Base-by-base conservation (phyloP, 441 rosid species). In the Eruca vesicaria region DNA sequence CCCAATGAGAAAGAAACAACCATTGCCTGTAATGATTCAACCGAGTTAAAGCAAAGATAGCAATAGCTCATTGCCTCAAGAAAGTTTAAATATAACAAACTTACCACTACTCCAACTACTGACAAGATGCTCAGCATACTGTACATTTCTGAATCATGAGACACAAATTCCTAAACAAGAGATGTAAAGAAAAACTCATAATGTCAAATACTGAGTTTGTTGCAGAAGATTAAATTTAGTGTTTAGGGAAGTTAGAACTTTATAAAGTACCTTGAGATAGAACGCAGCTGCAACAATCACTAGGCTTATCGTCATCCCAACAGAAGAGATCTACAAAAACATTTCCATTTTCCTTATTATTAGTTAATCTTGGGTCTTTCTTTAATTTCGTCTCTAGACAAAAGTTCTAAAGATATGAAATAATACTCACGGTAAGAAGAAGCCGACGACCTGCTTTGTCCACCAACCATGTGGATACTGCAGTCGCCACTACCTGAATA, bases 401-500 rank as follows among this genome's bases (percentile, higher is more conserved):
- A 29, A 32, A 10, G 36, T 52, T 31, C 35, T 16, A 6, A 45
- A 32, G 62, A 68, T 63, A 21, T 56, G 12, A 41, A 55, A 5
- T 18, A 41, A 48, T 56, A 84, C 99, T 84, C 81, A 96, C 98
- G n/a, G 85, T 86, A 65, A 96, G 99, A 11, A 96, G 86, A 78
- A 92, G 55, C 56, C 97, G 83, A 36, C 99, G 97, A 29, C 98
- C 98, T 50, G 97, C 67, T 83, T 79, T 90, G 83, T 96, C 99
- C 59, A 79, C 79, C 80, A 96, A 86, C 97, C 91, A 96, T 35
- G 97, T 90, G 9, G 92, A 66, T 26, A 93, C 77, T 66, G 78
- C 99, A 59, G 99, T 90, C 10, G 94, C 92, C 35, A 87, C 66
- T 84, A 93, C 99, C 97, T 93, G 99, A 81, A 93, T 23, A 75